Evolutionary conservation across 805 yeast genomes (phyloP).

Genomic region (Kuraishia piskuri): DNA sequence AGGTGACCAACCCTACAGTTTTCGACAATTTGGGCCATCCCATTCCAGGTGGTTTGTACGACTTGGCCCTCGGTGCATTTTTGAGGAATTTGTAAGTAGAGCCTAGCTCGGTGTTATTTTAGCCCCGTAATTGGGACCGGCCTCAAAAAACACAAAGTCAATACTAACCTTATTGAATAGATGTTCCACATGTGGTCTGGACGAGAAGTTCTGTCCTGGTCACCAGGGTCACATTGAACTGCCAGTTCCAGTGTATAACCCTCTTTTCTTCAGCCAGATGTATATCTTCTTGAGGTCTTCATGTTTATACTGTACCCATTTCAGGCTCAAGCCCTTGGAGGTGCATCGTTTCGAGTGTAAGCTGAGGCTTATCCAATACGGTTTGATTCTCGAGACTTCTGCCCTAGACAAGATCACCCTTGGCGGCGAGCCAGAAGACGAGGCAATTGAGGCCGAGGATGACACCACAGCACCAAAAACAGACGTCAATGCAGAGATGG

Average conservation of each 20-base stretch:
- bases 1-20: slow-evolving; percentile 91
- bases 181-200: slow-evolving; percentile 94
- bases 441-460: slow-evolving; percentile 38
- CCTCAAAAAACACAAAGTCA: slow-evolving; percentile 2
- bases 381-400: slow-evolving; percentile 70
- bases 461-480: slow-evolving; percentile 14
- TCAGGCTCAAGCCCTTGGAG: slow-evolving; percentile 62
- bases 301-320: slow-evolving; percentile 86
- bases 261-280: slow-evolving; percentile 87
- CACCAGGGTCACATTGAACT: slow-evolving; percentile 97
- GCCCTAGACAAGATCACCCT: slow-evolving; percentile 60
- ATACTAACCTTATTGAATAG: slow-evolving; percentile 13
- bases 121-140: too few relatives aligned
- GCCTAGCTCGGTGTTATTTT: too few relatives aligned
- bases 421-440: slow-evolving; percentile 31
- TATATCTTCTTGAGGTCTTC: slow-evolving; percentile 75
- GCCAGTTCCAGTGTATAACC: slow-evolving; percentile 93
- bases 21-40: slow-evolving; percentile 96
- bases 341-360: slow-evolving; percentile 72
- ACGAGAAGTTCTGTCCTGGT: slow-evolving; percentile 93
- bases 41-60: slow-evolving; percentile 86
- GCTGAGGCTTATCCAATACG: slow-evolving; percentile 77
- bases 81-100: slow-evolving; percentile 51
- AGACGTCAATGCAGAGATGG: slow-evolving; percentile 24
- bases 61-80: slow-evolving; percentile 92